These are phyloP conservation scores for Singerocomus rubriflavus DNA, from an alignment of 1,284 basidiomycete species.

Conservation along the genomic window DNA sequence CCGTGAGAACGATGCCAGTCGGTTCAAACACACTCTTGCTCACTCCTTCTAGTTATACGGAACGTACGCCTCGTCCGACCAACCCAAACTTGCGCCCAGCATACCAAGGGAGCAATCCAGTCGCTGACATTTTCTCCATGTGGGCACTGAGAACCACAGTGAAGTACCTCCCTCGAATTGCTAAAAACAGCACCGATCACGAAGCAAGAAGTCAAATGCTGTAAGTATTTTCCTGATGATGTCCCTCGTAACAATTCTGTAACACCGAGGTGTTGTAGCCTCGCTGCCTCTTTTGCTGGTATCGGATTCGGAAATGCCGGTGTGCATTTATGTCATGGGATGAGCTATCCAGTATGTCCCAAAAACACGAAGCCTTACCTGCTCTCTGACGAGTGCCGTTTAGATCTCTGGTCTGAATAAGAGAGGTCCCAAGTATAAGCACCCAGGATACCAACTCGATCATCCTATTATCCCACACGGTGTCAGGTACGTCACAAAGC, in stretches of 20 bases:
- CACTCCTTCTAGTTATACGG: slow-evolving; percentile 62
- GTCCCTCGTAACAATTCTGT: neutral
- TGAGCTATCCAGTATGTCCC: slow-evolving; percentile 71
- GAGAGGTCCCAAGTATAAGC: slow-evolving; percentile 84
- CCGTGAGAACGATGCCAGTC: slow-evolving; percentile 48
- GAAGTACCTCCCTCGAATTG: slow-evolving; percentile 86
- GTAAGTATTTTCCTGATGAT: slow-evolving; percentile 39
- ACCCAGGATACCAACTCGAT: slow-evolving; percentile 79
- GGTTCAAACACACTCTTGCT: neutral
- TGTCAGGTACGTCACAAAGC: slow-evolving; percentile 51
- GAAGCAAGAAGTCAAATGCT: slow-evolving; percentile 93
- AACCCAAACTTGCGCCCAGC: slow-evolving; percentile 91
- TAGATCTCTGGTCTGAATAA: slow-evolving; percentile 96
- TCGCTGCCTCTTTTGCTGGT: slow-evolving; percentile 89
- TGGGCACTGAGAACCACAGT: slow-evolving; percentile 94
- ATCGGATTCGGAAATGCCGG: slow-evolving; percentile 97
- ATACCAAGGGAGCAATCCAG: slow-evolving; percentile 96
- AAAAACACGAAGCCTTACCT: neutral
- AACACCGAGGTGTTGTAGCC: slow-evolving; percentile 37
- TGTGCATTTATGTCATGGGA: slow-evolving; percentile 87
- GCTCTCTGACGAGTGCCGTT: slow-evolving; percentile 7
- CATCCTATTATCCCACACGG: slow-evolving; percentile 94
- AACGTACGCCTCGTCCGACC: slow-evolving; percentile 83
- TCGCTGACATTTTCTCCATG: slow-evolving; percentile 92
- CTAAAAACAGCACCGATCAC: slow-evolving; percentile 73